These are phyloP conservation scores for Puccinia polysora DNA, from an alignment of 1,284 basidiomycete genomes.

Conservation along the genomic window DNA sequence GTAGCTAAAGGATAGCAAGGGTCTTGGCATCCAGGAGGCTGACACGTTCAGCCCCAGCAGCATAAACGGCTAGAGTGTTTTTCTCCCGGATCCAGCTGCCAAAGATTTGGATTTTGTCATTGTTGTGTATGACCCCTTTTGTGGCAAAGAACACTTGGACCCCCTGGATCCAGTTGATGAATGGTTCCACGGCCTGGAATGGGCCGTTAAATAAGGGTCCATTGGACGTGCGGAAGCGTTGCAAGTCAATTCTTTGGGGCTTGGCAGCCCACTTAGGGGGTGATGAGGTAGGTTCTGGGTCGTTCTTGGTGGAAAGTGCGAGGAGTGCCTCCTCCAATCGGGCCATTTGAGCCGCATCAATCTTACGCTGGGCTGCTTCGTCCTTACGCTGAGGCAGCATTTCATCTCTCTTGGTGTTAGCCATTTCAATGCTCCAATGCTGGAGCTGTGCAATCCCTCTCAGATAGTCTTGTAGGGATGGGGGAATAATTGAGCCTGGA, in stretches of 20 bases:
- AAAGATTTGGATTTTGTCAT: neutral
- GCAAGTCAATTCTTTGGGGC: neutral
- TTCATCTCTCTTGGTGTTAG: neutral
- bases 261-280: neutral
- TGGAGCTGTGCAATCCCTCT: neutral
- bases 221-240: neutral
- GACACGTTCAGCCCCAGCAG: no score
- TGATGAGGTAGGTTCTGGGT: neutral
- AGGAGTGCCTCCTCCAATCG: neutral
- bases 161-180: constrained; percentile 5
- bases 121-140: neutral
- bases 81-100: constrained; percentile 12
- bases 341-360: neutral
- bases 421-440: neutral
- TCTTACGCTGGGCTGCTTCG: neutral
- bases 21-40: no score
- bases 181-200: neutral
- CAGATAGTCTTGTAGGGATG: neutral
- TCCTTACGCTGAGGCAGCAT: neutral
- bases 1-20: no score
- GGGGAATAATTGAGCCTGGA: no score
- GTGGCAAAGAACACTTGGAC: constrained; percentile 16
- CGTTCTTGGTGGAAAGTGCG: no score
- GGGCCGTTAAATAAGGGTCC: neutral
- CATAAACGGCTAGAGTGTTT: constrained; percentile 5